Base-by-base conservation (phyloP, 352 stramenopile genomes). In the Thalassiosira livingstoniorum region DNA sequence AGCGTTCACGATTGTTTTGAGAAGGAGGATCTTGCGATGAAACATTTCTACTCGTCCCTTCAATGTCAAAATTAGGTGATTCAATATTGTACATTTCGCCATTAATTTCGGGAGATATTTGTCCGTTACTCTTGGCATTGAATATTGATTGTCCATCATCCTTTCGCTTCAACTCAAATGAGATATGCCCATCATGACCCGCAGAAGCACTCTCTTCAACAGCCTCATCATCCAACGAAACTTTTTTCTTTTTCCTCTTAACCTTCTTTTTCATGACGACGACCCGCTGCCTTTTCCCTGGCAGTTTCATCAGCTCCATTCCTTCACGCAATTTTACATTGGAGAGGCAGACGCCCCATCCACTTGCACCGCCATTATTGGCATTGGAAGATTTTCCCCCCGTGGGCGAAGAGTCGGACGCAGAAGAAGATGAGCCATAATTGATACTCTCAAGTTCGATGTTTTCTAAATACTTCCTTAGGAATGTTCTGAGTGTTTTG, bases 291-390 rank as follows among this genome's bases (percentile, higher is more conserved):
- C 64, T 65, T n/a, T 88, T 89, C 35, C 90, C 90, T 0, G 90
- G 90, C 45, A 94, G 71, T 58, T 87, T 84, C 65, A 92, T 80
- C 10, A 94, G 65, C 60, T 91, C 74, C 47, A 92, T 89, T 34
- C 90, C 90, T 65, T 92, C 85, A 21, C 90, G 78, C 43, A 94
- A 71, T 82, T 90, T 87, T 7, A 94, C 90, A 84, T 93, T 94
- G 15, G 75, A 92, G 2, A 94, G 70, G 53, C 87, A 70, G 11
- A 94, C 88, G 53, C 88, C 90, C 90, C 90, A 94, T 57, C 87
- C 88, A 42, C 71, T 80, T 23, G 32, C 69, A 42, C 57, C 51
- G 43, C 7, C 62, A 35, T 32, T 53, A 39, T 58, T 21, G 45
- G 10, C 15, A 32, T 39, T 51, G 39, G 25, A 25, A 25, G 39